phyloP scores from a whole-genome alignment of 2,329 filamentous ascomycete genomes.

The Ophiostoma sp. region DNA sequence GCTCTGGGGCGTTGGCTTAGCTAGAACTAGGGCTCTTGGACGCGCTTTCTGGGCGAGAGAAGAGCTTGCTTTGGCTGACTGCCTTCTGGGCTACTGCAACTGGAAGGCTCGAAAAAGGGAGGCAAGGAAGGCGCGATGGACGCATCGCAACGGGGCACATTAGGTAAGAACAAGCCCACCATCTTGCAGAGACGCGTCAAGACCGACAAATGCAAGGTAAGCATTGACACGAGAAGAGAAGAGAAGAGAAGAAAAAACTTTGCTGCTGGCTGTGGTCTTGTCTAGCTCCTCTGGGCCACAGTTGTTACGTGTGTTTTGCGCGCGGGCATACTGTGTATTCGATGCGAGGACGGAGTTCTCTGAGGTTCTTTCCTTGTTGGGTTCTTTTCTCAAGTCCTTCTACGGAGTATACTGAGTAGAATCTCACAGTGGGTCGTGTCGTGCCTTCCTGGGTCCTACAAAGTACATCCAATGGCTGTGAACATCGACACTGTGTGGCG shows the following conservation, averaged over 20 bases:
- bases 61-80: neutral
- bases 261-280: neutral
- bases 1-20: neutral
- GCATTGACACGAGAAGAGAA: neutral
- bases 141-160: neutral
- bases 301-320: too few relatives aligned
- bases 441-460: too few relatives aligned
- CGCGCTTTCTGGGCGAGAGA: neutral
- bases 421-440: too few relatives aligned
- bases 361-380: too few relatives aligned
- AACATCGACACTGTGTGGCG: neutral
- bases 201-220: neutral
- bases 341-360: neutral
- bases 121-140: neutral
- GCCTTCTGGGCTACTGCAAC: neutral
- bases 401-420: too few relatives aligned
- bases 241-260: neutral
- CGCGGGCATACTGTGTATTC: too few relatives aligned
- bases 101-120: neutral
- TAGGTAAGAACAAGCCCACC: constrained; percentile 2
- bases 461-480: too few relatives aligned
- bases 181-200: neutral
- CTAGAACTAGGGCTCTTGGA: neutral
- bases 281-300: neutral
- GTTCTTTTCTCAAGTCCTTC: too few relatives aligned